Evolutionary conservation across 2,329 filamentous ascomycete species (phyloP), one percentile per base, ranked within the genome.

Genomic region (Cladosporium sp.): DNA sequence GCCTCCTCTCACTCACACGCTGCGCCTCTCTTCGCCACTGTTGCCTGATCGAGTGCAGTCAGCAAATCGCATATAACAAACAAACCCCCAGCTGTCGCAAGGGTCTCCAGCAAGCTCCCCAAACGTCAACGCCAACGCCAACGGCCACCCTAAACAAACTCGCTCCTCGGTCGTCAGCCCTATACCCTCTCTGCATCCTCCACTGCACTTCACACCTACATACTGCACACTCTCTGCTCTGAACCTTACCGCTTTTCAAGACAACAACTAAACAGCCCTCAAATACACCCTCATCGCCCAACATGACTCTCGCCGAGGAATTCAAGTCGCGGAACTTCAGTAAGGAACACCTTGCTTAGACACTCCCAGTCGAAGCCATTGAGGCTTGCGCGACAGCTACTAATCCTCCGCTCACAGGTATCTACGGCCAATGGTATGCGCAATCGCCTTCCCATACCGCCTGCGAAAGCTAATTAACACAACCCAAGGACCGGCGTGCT

Each of bases 341-440:
- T 83, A 71, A 69, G 79, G 66, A 41, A 32, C 50, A 38, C 41
- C 38, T 25, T 38, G 46, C 25, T 32, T 20, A 25, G 22, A 22
- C 35, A 38, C 36, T 39, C 20, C 7, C 29, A n/a, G n/a, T n/a
- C n/a, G 4, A 11, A 12, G n/a, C 7, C 5, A 13, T 33, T 8
- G 13, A 32, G 18, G 39, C 39, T 18, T 15, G 18, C 20, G 32
- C 30, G 13, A 40, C 43, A 50, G 48, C 51, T 42, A 30, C 38
- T 53, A 35, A 52, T 35, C 32, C 43, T 12, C n/a, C n/a, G 22
- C 38, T 27, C 55, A 30, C 50, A 84, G 80, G 80, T 70, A 84
- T 84, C 67, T 84, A 84, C 66, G 81, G 79, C 60, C 81, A 84
- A 81, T 84, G 81, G 80, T 84, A 64, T 69, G 77, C 76, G 49